These are phyloP conservation scores for Nakaseomyces uthaithaninus DNA, from an alignment of 1,139 yeast species.

Conservation along the genomic window DNA sequence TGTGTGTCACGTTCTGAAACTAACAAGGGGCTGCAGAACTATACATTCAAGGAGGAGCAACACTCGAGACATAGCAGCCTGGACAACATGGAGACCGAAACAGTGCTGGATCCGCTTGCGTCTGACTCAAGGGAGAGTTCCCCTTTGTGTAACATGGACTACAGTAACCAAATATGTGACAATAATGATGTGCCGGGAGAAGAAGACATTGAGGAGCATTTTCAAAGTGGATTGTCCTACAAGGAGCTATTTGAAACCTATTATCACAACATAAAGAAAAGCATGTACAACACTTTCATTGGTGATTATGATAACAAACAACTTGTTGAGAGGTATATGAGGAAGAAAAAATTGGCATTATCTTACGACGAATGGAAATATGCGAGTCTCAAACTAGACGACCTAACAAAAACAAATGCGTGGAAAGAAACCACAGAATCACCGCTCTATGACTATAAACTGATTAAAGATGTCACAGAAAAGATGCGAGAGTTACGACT, in stretches of 20 bases:
- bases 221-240: neutral
- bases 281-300: slow-evolving; percentile 2
- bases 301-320: slow-evolving; percentile 4
- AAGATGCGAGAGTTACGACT: slow-evolving; percentile 56
- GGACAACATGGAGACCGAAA: neutral
- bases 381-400: slow-evolving; percentile 57
- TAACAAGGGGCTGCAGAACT: neutral
- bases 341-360: slow-evolving; percentile 47
- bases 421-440: slow-evolving; percentile 67
- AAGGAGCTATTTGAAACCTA: neutral
- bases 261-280: neutral
- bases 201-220: neutral
- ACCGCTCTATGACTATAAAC: slow-evolving; percentile 59
- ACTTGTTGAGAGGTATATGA: neutral
- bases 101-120: neutral
- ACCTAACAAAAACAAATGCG: slow-evolving; percentile 43
- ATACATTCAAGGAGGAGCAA: neutral
- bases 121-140: neutral
- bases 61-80: neutral
- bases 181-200: neutral
- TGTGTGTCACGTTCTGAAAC: neutral
- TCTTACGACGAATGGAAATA: slow-evolving; percentile 67
- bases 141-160: neutral
- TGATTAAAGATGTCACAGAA: slow-evolving; percentile 46
- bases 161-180: neutral